Conservation (phyloP, 257 asterid genomes). For the Asclepias syriaca region DNA sequence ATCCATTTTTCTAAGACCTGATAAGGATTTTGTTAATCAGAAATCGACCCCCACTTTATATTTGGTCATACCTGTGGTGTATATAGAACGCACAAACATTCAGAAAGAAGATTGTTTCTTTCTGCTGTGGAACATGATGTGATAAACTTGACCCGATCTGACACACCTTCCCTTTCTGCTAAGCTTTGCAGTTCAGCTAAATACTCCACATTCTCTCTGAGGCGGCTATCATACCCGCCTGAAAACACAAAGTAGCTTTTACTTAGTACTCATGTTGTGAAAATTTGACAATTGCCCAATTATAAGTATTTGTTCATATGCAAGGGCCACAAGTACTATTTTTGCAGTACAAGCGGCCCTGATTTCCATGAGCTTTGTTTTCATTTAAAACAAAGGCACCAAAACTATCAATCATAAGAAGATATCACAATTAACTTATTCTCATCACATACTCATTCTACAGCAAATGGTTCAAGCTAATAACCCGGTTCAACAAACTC, state of each 20-base stretch:
- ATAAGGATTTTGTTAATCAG: background rate
- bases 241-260: conserved; percentile 1
- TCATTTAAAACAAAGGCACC: background rate
- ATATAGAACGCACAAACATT: conserved; percentile 75
- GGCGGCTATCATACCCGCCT: conserved; percentile 93
- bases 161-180: conserved; percentile 68
- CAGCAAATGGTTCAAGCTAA: background rate
- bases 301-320: background rate
- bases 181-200: conserved; percentile 67
- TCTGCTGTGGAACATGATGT: conserved; percentile 87
- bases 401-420: background rate
- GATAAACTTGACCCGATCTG: conserved; percentile 53
- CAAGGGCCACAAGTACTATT: background rate
- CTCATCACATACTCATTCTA: background rate
- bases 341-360: background rate
- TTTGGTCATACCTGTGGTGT: conserved; percentile 63
- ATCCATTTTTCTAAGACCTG: background rate
- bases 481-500: background rate
- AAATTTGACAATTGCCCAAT: background rate
- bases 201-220: conserved; percentile 86
- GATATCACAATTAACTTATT: background rate
- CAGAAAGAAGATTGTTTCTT: conserved; percentile 65
- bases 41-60: background rate
- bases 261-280: background rate
- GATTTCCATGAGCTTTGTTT: background rate